A percentile compares a stretch with the other conserved stretches of the same genome.
Evolutionary conservation across 129 eudicot genomes (phyloP).

Genomic region (Escallonia herrerae): DNA sequence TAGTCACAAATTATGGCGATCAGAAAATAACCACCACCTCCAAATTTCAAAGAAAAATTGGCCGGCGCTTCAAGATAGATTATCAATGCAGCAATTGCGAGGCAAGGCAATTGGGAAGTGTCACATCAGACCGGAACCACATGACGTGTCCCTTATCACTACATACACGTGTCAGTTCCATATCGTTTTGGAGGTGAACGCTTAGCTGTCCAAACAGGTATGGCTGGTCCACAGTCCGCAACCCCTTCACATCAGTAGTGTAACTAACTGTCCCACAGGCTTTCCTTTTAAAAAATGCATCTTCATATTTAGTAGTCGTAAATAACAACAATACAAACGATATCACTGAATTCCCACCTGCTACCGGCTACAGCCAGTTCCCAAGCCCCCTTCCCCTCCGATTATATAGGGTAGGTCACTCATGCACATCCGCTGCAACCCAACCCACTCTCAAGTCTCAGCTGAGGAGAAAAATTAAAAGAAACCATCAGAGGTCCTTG

Average conservation of each 20-base stretch:
- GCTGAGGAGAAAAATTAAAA: not conserved
- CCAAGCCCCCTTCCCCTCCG: constrained; percentile 1
- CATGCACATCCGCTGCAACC: no score
- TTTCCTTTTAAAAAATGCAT: not conserved
- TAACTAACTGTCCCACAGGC: constrained; percentile 5
- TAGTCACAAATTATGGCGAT: no score
- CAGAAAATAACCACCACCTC: no score
- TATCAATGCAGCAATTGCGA: not conserved
- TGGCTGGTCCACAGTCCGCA: constrained; percentile 11
- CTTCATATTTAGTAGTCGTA: not conserved
- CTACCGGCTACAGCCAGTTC: constrained; percentile 29
- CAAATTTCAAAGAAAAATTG: no score
- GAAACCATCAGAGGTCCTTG: not conserved
- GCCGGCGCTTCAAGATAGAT: no score
- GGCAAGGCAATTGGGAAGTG: not conserved
- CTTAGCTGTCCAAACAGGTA: constrained; percentile 26
- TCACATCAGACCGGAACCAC: constrained; percentile 11
- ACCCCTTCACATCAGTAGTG: no score
- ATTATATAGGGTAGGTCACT: constrained; percentile 14
- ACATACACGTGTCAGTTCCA: constrained; percentile 19
- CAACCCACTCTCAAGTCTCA: not conserved
- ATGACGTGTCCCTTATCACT: constrained; percentile 22
- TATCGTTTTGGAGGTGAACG: constrained; percentile 8
- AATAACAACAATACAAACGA: not conserved
- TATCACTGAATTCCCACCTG: constrained; percentile 16